These are phyloP conservation scores for Triticum timopheevii DNA, from an alignment of 176 grass and related monocot species.

Conservation along the genomic window DNA sequence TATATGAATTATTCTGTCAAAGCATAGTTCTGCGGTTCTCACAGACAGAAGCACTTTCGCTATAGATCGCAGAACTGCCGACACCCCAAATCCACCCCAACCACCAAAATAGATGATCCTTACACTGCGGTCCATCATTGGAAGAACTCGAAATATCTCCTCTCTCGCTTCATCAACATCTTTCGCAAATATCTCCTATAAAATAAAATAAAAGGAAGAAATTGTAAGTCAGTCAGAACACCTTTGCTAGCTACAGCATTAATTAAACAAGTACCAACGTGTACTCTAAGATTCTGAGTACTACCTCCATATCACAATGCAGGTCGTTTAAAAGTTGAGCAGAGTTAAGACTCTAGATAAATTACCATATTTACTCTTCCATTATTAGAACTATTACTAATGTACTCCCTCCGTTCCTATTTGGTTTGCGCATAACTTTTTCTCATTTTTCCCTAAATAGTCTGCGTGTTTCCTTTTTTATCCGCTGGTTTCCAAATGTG, in stretches of 20 bases:
- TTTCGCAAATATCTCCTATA: neutral
- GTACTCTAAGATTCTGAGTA: neutral
- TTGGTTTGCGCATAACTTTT: too few relatives aligned
- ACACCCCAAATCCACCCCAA: neutral
- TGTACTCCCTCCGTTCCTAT: neutral
- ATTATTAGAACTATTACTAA: too few relatives aligned
- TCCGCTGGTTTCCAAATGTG: too few relatives aligned
- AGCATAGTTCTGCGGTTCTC: neutral
- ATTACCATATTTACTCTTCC: neutral
- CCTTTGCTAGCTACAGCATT: neutral
- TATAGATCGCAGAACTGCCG: neutral
- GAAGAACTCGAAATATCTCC: neutral
- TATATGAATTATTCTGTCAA: neutral
- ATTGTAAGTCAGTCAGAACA: neutral
- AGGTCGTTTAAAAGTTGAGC: neutral
- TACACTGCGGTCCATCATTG: neutral
- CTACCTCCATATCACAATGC: neutral
- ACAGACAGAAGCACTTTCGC: neutral
- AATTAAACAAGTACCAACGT: neutral
- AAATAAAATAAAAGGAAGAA: neutral
- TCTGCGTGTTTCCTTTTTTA: too few relatives aligned
- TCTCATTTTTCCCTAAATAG: too few relatives aligned
- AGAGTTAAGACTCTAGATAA: neutral
- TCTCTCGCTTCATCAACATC: neutral
- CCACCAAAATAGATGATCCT: neutral